Evolutionary conservation across 2,329 filamentous ascomycete species (phyloP), one percentile per base, ranked within the genome.

Genomic region (Ophiostoma sp.): DNA sequence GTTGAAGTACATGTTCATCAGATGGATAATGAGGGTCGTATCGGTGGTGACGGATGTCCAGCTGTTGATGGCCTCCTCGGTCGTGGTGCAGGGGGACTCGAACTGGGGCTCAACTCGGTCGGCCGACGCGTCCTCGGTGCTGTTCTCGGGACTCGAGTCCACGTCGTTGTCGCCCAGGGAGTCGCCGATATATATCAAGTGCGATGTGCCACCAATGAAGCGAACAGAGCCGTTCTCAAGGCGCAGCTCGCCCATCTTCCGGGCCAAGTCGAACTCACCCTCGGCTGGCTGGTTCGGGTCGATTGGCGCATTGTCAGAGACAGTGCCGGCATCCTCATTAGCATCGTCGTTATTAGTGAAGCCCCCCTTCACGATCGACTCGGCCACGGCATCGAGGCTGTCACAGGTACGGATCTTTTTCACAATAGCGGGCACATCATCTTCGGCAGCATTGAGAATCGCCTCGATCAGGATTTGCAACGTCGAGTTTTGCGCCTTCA

Each of bases 1-100:
- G 78, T 91, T 94, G 83, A 98, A 98, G 83, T 99, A 99, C 93
- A 98, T 95, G 79, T 95, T 95, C 80, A 99, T 89, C 22, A 99
- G 88, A 81, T 98, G 95, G 19, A 91, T 88, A 77, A 98, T 90
- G 63, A 97, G 86, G 71, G 92, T 88, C 31, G 90, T 87, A 80
- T 98, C 94, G 69, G 90, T 86, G 1, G 94, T 97, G 63, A 97
- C 94, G 19, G 87, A 89, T 0, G 95, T 97, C 96, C 96, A 99
- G 71, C 92, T 95, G 25, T 89, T 90, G 71, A 96, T 86, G 3
- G 94, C 91, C 75, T 95, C 88, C 70, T 92, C 89, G 75, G 87
- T 84, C 22, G 85, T 73, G 2, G 17, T 12, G 57, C 74, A 83
- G 19, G 82, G 80, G 33, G 70, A 19, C 72, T 86, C 82, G 50